These are phyloP conservation scores for Syzygium aromaticum DNA, from an alignment of 345 rosid genomes.

Conservation along the genomic window DNA sequence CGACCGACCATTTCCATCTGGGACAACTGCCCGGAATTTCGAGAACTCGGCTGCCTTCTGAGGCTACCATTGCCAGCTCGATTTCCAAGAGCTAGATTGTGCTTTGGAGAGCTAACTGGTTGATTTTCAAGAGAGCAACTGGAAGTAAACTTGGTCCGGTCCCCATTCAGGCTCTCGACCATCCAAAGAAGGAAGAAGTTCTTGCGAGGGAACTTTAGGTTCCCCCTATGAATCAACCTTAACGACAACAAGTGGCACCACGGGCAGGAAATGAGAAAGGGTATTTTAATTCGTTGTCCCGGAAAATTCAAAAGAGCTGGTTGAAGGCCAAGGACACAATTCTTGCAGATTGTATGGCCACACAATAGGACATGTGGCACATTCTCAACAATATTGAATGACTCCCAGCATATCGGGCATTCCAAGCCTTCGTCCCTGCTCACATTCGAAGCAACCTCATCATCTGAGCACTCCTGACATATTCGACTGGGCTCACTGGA, in stretches of 20 bases:
- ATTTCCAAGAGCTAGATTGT: slow-evolving; percentile 1
- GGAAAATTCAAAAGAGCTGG: slow-evolving; percentile 28
- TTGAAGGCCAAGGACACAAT: slow-evolving; percentile 29
- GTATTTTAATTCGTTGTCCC: slow-evolving; percentile 17
- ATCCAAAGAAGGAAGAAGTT: slow-evolving; percentile 42
- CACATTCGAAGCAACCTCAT: slow-evolving; percentile 14
- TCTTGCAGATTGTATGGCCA: slow-evolving; percentile 39
- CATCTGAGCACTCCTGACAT: slow-evolving; percentile 30
- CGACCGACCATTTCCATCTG: not conserved
- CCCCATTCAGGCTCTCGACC: slow-evolving; percentile 33
- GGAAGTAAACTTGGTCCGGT: slow-evolving; percentile 14
- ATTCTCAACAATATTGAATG: slow-evolving; percentile 40
- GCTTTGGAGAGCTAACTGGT: slow-evolving; percentile 5
- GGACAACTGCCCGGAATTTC: not conserved
- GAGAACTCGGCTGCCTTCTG: slow-evolving; percentile 2
- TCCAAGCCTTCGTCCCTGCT: slow-evolving; percentile 33
- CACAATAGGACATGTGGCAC: slow-evolving; percentile 36
- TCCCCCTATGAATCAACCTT: slow-evolving; percentile 23
- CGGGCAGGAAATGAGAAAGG: slow-evolving; percentile 36
- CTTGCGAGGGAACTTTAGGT: slow-evolving; percentile 29
- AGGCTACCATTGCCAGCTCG: not conserved
- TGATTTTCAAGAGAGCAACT: slow-evolving; percentile 12
- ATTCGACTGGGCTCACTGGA: slow-evolving; percentile 7
- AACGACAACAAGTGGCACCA: slow-evolving; percentile 37
- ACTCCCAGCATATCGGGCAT: slow-evolving; percentile 43